A percentile compares a stretch with the other conserved stretches of the same genome.
phyloP scores from a whole-genome alignment of 106 monocot genomes.

The Allium cepa region DNA sequence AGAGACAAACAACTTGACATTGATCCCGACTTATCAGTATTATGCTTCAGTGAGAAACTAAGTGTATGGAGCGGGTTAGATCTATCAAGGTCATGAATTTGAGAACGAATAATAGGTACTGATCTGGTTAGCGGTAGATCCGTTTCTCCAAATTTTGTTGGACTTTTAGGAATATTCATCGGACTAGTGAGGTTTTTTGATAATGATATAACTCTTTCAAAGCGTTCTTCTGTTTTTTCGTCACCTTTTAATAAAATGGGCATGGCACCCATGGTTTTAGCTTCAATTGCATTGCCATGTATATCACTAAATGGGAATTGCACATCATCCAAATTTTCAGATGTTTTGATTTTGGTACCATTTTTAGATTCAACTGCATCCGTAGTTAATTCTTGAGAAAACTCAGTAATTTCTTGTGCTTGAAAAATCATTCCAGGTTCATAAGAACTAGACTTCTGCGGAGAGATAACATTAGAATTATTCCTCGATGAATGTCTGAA shows the following conservation, averaged over 20 bases:
- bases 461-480: not conserved
- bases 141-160: conserved; percentile 6
- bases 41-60: conserved; percentile 38
- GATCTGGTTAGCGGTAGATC: conserved; percentile 21
- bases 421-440: not conserved
- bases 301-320: conserved; percentile 35
- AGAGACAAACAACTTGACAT: conserved; percentile 6
- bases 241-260: conserved; percentile 9
- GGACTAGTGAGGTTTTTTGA: conserved; percentile 17
- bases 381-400: not conserved
- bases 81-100: conserved; percentile 48
- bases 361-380: conserved; percentile 2
- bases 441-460: not conserved
- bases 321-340: conserved; percentile 31
- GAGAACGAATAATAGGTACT: conserved; percentile 43
- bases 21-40: conserved; percentile 5
- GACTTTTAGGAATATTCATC: conserved; percentile 33
- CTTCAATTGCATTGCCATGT: not conserved
- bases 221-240: conserved; percentile 7
- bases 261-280: conserved; percentile 11
- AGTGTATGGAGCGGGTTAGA: conserved; percentile 20
- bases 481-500: not conserved
- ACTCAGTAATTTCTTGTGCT: not conserved
- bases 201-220: not conserved
- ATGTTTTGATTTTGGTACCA: conserved; percentile 6